These are phyloP conservation scores for Trametopsis cervina DNA, from an alignment of 768 basidiomycete genomes.

Conservation along the genomic window DNA sequence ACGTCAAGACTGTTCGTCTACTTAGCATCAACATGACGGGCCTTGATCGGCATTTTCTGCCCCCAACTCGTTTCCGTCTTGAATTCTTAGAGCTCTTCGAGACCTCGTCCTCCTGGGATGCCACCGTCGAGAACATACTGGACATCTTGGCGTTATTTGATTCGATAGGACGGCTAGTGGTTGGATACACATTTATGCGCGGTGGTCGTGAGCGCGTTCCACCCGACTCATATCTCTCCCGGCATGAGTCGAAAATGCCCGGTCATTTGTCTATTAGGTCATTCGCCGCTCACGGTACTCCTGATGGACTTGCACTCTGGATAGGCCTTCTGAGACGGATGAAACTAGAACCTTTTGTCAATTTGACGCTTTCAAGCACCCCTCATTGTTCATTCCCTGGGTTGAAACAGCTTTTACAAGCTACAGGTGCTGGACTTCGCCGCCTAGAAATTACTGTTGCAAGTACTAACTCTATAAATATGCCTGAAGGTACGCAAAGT, in stretches of 20 bases:
- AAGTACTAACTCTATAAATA: neutral
- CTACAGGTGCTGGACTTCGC: neutral
- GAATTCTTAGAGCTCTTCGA: neutral
- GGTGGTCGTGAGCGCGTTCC: neutral
- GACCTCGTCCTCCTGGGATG: neutral
- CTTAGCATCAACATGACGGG: neutral
- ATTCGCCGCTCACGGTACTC: neutral
- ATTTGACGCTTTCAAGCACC: neutral
- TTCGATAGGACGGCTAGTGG: neutral
- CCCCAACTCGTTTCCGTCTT: neutral
- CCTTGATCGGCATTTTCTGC: neutral
- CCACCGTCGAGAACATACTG: neutral
- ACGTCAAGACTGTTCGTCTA: neutral
- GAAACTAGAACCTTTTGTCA: neutral
- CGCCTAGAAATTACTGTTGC: neutral
- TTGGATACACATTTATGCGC: neutral
- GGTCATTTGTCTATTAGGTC: neutral
- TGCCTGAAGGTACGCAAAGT: neutral
- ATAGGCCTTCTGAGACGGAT: neutral
- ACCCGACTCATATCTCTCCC: neutral
- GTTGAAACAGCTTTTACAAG: neutral
- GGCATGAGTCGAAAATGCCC: neutral
- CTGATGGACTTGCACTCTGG: neutral
- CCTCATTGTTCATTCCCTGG: neutral
- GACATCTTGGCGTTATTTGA: neutral